Evolutionary conservation across 257 asterid genomes (phyloP), one percentile per base, ranked within the genome.

Genomic region (Primulina huaijiensis): DNA sequence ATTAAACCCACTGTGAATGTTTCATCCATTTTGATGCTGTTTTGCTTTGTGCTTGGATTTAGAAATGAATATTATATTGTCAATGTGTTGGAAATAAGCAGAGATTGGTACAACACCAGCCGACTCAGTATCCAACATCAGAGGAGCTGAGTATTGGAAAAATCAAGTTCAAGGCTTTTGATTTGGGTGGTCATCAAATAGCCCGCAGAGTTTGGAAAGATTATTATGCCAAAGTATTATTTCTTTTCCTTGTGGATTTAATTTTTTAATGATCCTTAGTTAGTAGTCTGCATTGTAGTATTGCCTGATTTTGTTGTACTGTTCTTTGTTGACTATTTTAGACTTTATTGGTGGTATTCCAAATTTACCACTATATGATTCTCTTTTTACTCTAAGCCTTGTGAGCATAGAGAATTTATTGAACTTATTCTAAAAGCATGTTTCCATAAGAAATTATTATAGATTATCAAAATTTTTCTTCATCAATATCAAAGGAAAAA

Each of bases 101-200:
- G 57, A 50, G 57, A 50, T 50, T 50, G 57, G 57, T 50, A 17
- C 57, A 50, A 50, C 57, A 50, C 57, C 57, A 50, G 57, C 57
- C 57, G 8, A 50, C 57, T 50, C 57, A 50, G 57, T 50, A 50
- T 50, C 57, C 57, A 50, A 50, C 57, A 50, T 50, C 57, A 17
- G 57, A 50, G 57, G 57, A 50, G 57, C 57, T 50, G 57, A 50
- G 57, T 50, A 50, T 50, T 17, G 57, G 57, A 7, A 50, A 50
- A 17, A 50, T 50, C 57, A 50, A 50, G 57, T 50, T 50, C 57
- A 50, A 50, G 2, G 57, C 57, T 50, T 50, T 50, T 50, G 57
- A 50, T 17, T 50, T 50, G 57, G 57, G 57, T 50, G 57, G 57
- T 1, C 57, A 50, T 50, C 57, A 50, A 50, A 50, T 50, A 50